These are phyloP conservation scores for Pseudocercospora macadamiae DNA, from an alignment of 2,329 filamentous ascomycete species.

Conservation along the genomic window DNA sequence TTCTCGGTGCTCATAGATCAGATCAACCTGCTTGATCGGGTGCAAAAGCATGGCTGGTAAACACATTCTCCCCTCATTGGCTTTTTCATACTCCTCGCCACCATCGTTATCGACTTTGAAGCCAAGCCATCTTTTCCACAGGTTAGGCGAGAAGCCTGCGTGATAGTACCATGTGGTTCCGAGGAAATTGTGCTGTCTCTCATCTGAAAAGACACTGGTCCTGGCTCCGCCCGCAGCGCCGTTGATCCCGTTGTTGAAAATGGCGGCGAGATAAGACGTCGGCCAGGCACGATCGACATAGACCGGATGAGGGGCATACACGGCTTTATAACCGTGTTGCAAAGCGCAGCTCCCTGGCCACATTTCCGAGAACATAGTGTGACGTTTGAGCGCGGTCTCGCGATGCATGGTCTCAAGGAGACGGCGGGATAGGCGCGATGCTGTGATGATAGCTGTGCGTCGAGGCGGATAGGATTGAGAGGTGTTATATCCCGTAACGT, in stretches of 20 bases:
- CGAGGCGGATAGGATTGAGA: conserved; percentile 61
- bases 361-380: conserved; percentile 80
- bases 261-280: conserved; percentile 55
- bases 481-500: conserved; percentile 69
- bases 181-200: conserved; percentile 57
- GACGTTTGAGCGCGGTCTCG: conserved; percentile 68
- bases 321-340: conserved; percentile 77
- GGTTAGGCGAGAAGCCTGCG: conserved; percentile 55
- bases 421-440: conserved; percentile 67
- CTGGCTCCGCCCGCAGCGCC: conserved; percentile 54
- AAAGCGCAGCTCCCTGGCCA: conserved; percentile 71
- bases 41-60: conserved; percentile 52
- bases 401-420: conserved; percentile 74
- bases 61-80: conserved; percentile 53
- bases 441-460: conserved; percentile 72
- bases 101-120: conserved; percentile 57
- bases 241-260: conserved; percentile 60
- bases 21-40: conserved; percentile 55
- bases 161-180: conserved; percentile 60
- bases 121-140: conserved; percentile 61
- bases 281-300: conserved; percentile 62
- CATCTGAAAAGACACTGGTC: conserved; percentile 54
- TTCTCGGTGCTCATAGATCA: conserved; percentile 47
- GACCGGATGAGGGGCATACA: conserved; percentile 64
- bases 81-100: conserved; percentile 48